Percentiles rank a stretch among this genome's conserved stretches.
Conservation (phyloP, 257 asterid genomes). For the Lithospermum erythrorhizon region DNA sequence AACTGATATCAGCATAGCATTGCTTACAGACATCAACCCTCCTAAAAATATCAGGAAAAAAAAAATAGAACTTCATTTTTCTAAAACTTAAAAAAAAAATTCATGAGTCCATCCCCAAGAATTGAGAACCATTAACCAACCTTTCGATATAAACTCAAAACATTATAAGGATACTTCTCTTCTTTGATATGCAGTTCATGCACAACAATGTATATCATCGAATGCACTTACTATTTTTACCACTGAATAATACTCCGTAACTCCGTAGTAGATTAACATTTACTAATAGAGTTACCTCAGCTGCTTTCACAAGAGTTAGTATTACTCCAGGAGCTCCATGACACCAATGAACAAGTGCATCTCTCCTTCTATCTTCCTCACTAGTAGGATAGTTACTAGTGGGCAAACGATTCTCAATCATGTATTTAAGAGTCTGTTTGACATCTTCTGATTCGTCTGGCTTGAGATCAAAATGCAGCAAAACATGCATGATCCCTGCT, state of each 20-base stretch:
- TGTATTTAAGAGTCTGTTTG: conserved; percentile 49
- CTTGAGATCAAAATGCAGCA: conserved; percentile 65
- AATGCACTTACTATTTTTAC: background rate
- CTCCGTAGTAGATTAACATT: background rate
- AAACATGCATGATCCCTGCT: conserved; percentile 64
- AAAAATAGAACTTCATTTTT: too few relatives aligned
- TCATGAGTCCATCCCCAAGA: too few relatives aligned
- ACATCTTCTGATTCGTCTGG: conserved; percentile 61
- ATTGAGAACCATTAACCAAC: too few relatives aligned
- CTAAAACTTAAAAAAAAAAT: too few relatives aligned
- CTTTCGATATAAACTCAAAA: too few relatives aligned
- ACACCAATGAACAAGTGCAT: conserved; percentile 81
- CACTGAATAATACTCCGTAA: background rate
- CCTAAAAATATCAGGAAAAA: too few relatives aligned
- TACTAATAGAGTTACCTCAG: conserved; percentile 30
- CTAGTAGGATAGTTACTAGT: conserved; percentile 81
- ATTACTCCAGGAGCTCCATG: conserved; percentile 85
- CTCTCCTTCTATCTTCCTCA: conserved; percentile 53
- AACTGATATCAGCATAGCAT: too few relatives aligned
- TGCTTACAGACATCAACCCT: too few relatives aligned
- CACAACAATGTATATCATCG: too few relatives aligned
- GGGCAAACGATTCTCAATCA: conserved; percentile 55
- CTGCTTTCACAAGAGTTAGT: conserved; percentile 69
- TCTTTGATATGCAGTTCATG: too few relatives aligned
- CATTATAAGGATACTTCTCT: too few relatives aligned